Evolutionary conservation across 2,329 filamentous ascomycete species (phyloP).

Genomic region (Neurospora crassa): DNA sequence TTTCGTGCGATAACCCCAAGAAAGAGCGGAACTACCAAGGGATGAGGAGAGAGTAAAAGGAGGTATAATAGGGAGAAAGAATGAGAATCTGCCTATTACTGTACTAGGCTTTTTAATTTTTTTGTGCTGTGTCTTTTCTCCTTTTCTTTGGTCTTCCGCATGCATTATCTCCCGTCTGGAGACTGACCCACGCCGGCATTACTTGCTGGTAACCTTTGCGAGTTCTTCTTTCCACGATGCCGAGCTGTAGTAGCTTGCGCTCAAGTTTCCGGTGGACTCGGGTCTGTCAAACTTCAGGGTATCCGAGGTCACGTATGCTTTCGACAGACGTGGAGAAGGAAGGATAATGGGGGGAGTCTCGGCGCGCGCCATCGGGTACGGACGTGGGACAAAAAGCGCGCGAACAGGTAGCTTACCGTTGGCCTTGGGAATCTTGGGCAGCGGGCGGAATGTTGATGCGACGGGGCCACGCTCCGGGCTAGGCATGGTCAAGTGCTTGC

Average conservation of each 20-base stretch:
- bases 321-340: neutral
- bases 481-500: neutral
- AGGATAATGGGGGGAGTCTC: neutral
- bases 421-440: neutral
- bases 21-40: neutral
- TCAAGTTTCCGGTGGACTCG: neutral
- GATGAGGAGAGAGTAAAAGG: neutral
- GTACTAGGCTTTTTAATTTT: neutral
- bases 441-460: neutral
- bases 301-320: neutral
- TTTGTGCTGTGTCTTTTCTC: neutral
- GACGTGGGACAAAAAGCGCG: neutral
- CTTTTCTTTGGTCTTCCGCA: neutral
- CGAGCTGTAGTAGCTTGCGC: neutral
- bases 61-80: neutral
- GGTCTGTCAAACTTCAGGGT: neutral
- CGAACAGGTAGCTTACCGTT: neutral
- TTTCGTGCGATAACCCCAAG: neutral
- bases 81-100: neutral
- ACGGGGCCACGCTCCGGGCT: neutral
- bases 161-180: neutral
- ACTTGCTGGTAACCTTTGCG: neutral
- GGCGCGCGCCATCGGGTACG: neutral
- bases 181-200: neutral
- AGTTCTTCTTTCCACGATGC: neutral